phyloP scores from a whole-genome alignment of 2,329 filamentous ascomycete species.

The Talaromyces sp. region DNA sequence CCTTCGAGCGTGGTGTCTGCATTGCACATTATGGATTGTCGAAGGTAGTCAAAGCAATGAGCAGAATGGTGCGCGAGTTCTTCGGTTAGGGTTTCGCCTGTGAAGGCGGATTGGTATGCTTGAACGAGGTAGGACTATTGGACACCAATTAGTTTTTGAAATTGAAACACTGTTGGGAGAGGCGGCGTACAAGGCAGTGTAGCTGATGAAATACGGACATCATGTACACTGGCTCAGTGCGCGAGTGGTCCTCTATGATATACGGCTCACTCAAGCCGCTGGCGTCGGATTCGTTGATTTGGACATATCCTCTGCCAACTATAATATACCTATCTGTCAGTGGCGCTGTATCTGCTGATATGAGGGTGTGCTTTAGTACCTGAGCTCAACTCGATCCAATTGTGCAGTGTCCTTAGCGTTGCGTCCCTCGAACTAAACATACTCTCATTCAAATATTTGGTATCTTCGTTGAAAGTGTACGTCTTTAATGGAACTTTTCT shows the following conservation, averaged over 20 bases:
- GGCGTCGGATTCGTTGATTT: background rate
- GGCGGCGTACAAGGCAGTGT: conserved; percentile 5
- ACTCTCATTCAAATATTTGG: conserved; percentile 5
- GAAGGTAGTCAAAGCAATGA: conserved; percentile 14
- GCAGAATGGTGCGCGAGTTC: conserved; percentile 10
- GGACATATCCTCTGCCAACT: conserved; percentile 8
- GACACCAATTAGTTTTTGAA: background rate
- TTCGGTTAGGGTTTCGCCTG: background rate
- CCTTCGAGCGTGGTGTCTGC: conserved; percentile 10
- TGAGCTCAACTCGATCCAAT: conserved; percentile 13
- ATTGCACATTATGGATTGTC: conserved; percentile 9
- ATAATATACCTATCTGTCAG: background rate
- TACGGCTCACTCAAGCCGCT: conserved; percentile 6
- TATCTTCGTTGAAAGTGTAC: conserved; percentile 8
- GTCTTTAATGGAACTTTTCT: conserved; percentile 2
- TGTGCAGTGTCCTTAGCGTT: conserved; percentile 7
- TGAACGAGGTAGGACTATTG: conserved; percentile 14
- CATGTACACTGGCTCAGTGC: conserved; percentile 9
- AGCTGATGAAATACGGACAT: conserved; percentile 14
- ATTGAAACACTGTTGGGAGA: background rate
- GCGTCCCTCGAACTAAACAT: conserved; percentile 3
- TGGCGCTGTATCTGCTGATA: background rate
- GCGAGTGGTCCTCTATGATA: background rate
- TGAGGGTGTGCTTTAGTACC: background rate
- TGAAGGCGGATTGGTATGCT: conserved; percentile 12